phyloP scores from a whole-genome alignment of 441 rosid species.

The Populus trichocarpa region DNA sequence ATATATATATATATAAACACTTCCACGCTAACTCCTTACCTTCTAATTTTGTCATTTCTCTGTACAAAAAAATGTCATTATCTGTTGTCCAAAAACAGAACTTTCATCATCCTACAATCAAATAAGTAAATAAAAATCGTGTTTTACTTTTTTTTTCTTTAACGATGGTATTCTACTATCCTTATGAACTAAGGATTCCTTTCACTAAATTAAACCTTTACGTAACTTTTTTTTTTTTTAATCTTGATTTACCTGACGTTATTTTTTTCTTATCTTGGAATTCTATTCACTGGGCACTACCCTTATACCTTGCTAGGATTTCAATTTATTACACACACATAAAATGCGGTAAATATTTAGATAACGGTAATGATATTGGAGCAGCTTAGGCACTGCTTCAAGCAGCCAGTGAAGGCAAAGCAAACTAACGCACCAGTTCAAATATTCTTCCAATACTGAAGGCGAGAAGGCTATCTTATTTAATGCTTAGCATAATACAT shows the following conservation, averaged over 20 bases:
- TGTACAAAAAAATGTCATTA: background rate
- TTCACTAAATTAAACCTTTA: background rate
- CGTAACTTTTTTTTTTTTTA: no score
- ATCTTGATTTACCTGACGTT: no score
- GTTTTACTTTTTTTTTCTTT: no score
- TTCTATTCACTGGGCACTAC: background rate
- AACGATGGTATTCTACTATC: background rate
- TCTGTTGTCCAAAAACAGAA: background rate
- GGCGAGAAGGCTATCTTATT: background rate
- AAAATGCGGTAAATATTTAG: no score
- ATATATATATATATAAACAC: no score
- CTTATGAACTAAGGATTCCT: background rate
- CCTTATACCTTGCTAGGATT: background rate
- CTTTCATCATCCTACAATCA: background rate
- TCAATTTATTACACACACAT: background rate
- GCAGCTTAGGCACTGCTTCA: background rate
- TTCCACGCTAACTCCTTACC: background rate
- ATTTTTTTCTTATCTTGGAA: background rate
- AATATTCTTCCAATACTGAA: background rate
- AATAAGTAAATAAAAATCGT: no score
- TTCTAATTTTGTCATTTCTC: background rate
- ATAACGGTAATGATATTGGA: background rate
- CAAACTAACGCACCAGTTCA: background rate
- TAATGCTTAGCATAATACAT: constrained; percentile 4
- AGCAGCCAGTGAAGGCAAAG: background rate